Evolutionary conservation across 176 grass and related monocot genomes (phyloP), one percentile per base, ranked within the genome.

Genomic region (Bromus sterilis): DNA sequence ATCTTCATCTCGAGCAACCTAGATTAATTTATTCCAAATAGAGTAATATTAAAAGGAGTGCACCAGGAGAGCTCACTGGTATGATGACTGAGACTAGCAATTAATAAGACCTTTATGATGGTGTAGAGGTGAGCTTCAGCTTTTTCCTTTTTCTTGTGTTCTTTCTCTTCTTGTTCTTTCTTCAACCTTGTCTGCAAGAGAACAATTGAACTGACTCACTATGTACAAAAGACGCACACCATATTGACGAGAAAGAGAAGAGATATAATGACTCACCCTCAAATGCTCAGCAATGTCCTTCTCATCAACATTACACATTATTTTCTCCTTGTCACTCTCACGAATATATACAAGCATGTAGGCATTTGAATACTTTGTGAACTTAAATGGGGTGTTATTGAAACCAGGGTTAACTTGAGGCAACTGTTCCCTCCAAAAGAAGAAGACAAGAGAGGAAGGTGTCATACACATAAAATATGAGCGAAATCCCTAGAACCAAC

Each of bases 141-240:
- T 65, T 98, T 98, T 82, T 94, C 95, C 83, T 98, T 98, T 66
- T 98, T 98, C 81, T 94, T 98, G 51, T 93, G 92, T 63, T 94
- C 95, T 85, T 98, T 98, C 88, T 98, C 95, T 84, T 94, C 92
- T 89, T 98, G 95, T 83, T 98, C 95, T 91, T 94, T 98, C 74
- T 98, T 98, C 86, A 98, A 91, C 36, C 95, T 94, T 88, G 94
- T 74, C 95, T 98, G 84, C 30, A 85, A 82, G 86, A 77, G 56
- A 67, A 89, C 68, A 89, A 56, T 72, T 75, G 32, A 82, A 86
- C 73, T 40, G 16, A 55, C 39, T 78, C 18, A 74, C 13, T 16
- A 83, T 72, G 46, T 57, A 70, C 44, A 71, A 65, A 77, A 3
- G 59, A 79, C 26, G 61, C 40, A 37, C 65, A 73, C 36, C 39